Evolutionary conservation across 805 yeast species (phyloP), one percentile per base, ranked within the genome.

Genomic region (Kluyveromyces siamensis): DNA sequence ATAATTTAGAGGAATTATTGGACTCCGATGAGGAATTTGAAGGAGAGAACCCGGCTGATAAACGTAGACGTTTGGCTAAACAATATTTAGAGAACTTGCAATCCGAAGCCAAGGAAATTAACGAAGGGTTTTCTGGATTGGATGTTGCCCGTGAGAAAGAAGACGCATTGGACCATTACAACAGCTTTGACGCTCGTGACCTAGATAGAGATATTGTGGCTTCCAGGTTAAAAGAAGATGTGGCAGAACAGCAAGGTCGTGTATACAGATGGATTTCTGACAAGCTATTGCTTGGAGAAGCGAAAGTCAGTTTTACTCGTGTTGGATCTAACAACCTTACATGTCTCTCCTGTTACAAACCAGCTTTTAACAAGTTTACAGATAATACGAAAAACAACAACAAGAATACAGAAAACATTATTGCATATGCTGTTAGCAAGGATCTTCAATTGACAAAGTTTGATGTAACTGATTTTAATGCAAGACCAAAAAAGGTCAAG

Each of bases 21-120:
- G 79, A 76, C 14, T 80, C 84, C 13, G 91, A 84, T 33, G 93
- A 83, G 55, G 95, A 84, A 56, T 79, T 81, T 54, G 79, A 72
- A 14, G 75, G 73, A 16, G 98, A 91, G 66, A 79, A 80, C 44
- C 95, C 90, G 8, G 95, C 96, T 0, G 99, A 93, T 61, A 89
- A 87, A 67, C 80, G 99, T 67, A 79, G 99, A 68, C 74, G 98
- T 61, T 74, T 93, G 51, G 98, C 98, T 16, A 89, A 89, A 66
- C 93, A 90, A 66, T 93, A 93, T 66, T 71, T 93, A 53, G 89
- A 84, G 42, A 85, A 84, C 60, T 69, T 93, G 59, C 80, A 85
- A 62, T 68, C 72, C 3, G 87, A 84, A 52, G 75, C 74, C 17
- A 75, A 70, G 25, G 69, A 64, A 2, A 67, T 67, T 40, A 73